These are phyloP conservation scores for Ophiocordyceps camponoti-saundersi DNA, from an alignment of 2,329 filamentous ascomycete genomes.

Conservation along the genomic window DNA sequence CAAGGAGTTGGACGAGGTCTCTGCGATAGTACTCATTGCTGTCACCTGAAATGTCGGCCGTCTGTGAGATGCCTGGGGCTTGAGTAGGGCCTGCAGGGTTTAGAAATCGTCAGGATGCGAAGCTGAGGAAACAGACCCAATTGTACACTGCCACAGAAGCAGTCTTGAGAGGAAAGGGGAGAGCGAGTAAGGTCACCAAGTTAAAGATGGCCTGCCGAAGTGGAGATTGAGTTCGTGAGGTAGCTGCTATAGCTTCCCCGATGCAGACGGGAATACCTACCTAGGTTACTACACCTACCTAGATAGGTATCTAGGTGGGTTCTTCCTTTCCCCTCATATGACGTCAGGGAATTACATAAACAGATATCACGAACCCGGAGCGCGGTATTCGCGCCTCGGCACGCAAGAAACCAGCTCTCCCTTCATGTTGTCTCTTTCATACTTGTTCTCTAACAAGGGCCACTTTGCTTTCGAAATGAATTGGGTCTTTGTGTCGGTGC, in stretches of 20 bases:
- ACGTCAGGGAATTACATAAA: not conserved
- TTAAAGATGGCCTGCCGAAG: too few species aligned
- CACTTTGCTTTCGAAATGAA: not conserved
- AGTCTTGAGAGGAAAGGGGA: too few species aligned
- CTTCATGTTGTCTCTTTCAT: not conserved
- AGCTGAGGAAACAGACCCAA: too few species aligned
- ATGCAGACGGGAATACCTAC: not conserved
- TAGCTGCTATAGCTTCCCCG: too few species aligned
- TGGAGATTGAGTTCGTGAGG: too few species aligned
- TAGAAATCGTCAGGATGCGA: too few species aligned
- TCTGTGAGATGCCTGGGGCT: not conserved
- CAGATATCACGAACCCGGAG: not conserved
- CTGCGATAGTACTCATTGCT: conserved; percentile 1
- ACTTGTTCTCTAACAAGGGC: not conserved
- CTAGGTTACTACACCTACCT: too few species aligned
- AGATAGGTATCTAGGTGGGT: too few species aligned
- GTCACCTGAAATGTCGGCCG: not conserved
- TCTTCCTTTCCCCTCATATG: not conserved
- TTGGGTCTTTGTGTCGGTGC: not conserved
- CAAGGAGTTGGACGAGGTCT: not conserved
- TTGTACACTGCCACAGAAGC: too few species aligned
- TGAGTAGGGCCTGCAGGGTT: not conserved
- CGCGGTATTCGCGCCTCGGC: not conserved
- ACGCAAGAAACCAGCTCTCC: not conserved
- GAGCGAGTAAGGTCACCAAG: too few species aligned